These are phyloP conservation scores for Talaromyces adpressus DNA, from an alignment of 495 filamentous ascomycete genomes.

Conservation along the genomic window DNA sequence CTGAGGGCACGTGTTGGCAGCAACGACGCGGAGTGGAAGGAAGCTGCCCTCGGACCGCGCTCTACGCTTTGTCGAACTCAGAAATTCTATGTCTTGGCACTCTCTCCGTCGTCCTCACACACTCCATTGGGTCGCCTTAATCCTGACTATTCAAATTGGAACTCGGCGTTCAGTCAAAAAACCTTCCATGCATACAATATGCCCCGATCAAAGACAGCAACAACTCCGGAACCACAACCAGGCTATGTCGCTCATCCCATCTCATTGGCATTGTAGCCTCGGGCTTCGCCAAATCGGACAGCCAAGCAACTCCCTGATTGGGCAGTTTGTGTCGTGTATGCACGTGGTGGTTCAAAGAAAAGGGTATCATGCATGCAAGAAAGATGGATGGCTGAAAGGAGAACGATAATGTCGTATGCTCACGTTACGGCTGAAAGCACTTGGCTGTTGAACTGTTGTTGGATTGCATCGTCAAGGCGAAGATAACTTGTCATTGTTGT, in stretches of 20 bases:
- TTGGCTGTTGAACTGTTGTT: too few species aligned
- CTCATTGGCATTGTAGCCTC: neutral
- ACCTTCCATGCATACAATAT: neutral
- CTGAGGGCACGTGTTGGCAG: neutral
- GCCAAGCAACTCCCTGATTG: neutral
- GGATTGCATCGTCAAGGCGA: too few species aligned
- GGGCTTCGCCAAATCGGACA: neutral
- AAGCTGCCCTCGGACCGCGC: neutral
- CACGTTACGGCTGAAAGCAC: neutral
- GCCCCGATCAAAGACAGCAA: neutral
- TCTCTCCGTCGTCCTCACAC: neutral
- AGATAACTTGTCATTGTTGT: too few species aligned
- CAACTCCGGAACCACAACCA: neutral
- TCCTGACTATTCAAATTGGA: too few species aligned
- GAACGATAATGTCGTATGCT: neutral
- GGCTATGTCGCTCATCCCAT: neutral
- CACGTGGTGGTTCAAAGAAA: neutral
- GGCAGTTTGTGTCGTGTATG: neutral
- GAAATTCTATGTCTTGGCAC: conserved; percentile 1
- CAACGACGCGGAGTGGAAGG: neutral
- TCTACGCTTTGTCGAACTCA: neutral
- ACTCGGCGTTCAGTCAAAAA: too few species aligned
- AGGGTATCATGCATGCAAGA: neutral
- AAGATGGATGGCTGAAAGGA: neutral
- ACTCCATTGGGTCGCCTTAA: too few species aligned